Conservation (phyloP, 345 rosid genomes). For the Linum tenue region DNA sequence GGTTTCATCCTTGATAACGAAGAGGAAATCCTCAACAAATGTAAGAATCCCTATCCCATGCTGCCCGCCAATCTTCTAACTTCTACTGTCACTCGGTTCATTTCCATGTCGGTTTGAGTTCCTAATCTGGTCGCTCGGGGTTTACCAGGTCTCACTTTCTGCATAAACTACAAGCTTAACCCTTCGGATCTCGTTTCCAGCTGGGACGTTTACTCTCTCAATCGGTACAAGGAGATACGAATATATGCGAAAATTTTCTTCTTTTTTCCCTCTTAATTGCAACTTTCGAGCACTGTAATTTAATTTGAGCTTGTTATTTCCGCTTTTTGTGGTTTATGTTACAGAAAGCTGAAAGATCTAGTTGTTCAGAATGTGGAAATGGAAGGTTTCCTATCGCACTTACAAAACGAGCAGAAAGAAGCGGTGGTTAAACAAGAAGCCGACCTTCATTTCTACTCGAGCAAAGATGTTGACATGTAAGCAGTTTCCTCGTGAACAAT, state of each 20-base stretch:
- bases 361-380: slow-evolving; percentile 55
- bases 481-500: slow-evolving; percentile 33
- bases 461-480: slow-evolving; percentile 86
- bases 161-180: slow-evolving; percentile 55
- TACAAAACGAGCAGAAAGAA: slow-evolving; percentile 73
- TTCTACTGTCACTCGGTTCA: neutral
- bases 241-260: neutral
- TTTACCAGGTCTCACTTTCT: slow-evolving; percentile 55
- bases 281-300: neutral
- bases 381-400: slow-evolving; percentile 74
- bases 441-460: slow-evolving; percentile 61
- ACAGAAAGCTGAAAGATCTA: slow-evolving; percentile 53
- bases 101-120: neutral
- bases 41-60: slow-evolving; percentile 22
- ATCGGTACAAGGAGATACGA: slow-evolving; percentile 39
- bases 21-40: slow-evolving; percentile 57
- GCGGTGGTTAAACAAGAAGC: slow-evolving; percentile 50
- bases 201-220: slow-evolving; percentile 87
- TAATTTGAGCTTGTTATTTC: slow-evolving; percentile 22
- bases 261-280: neutral
- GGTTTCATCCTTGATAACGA: slow-evolving; percentile 55
- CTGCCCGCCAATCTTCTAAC: neutral
- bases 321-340: slow-evolving; percentile 11
- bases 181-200: slow-evolving; percentile 82
- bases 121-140: neutral